Evolutionary conservation across 495 filamentous ascomycete genomes (phyloP), one percentile per base, ranked within the genome.

Genomic region (Lentithecium fluviatile): DNA sequence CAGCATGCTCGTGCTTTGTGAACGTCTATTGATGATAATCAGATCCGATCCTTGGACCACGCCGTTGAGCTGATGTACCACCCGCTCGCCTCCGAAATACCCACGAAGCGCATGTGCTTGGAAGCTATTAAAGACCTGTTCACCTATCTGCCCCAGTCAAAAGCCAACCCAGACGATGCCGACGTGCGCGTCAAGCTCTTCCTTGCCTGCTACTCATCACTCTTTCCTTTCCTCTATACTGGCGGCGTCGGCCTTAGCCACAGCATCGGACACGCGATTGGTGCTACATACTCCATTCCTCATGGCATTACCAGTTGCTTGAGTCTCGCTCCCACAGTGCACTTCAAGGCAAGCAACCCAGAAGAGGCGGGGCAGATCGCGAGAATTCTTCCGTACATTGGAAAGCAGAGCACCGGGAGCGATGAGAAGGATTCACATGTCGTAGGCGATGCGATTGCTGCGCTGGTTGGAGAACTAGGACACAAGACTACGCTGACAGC

Each of bases 231-330:
- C 51, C 45, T 65, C 12, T 65, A 65, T 36, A 65, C 62, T 19
- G 62, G 62, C 29, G 68, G 65, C 19, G 60, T 70, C 15, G 68
- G 65, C 32, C 52, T 68, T 2, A 68, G 65, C 29, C 68, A 70
- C 49, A 64, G 60, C 54, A 67, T 70, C 32, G 68, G 68, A 45
- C 62, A 70, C 25, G 65, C 68, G 13, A 60, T 70, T 34, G 68
- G 68, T 11, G 53, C 56, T 37, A 67, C 68, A 15, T 70, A 70
- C 38, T 21, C 52, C 5, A 68, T 70, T 23, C 68, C 65, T 1
- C 68, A 70, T 26, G 68, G 68, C n/a, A 67, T 65, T 29, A 70
- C 68, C 1, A 68, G 64, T 17, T 70, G 68, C 50, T 47, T 70
- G 23, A 70, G 66, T 25, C 45, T 70, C 11, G 64, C 64, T n/a